Percentiles rank a stretch among this genome's conserved stretches.
Conservation (phyloP, 257 asterid genomes). For the Solanum etuberosum region DNA sequence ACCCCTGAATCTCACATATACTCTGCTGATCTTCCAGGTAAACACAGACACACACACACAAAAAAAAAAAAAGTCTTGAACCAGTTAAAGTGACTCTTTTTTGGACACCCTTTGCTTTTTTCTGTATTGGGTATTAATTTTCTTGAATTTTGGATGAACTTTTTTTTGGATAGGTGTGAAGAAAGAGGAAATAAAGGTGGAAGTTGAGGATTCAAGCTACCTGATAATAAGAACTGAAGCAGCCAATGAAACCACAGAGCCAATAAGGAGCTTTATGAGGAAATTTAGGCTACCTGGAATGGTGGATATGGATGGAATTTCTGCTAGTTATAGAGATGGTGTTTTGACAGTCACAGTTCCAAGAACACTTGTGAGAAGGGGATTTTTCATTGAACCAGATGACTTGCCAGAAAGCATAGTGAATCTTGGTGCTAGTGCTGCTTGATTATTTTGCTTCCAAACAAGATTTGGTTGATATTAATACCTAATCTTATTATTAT, state of each 20-base stretch:
- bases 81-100: not conserved
- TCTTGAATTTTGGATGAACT: not conserved
- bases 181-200: conserved; percentile 64
- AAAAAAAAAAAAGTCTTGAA: not conserved
- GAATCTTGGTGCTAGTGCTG: conserved; percentile 54
- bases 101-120: not conserved
- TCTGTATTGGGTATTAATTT: not conserved
- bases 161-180: conserved; percentile 27
- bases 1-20: conserved; percentile 64
- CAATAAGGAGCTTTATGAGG: conserved; percentile 34
- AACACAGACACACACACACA: not conserved
- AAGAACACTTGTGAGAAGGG: conserved; percentile 38
- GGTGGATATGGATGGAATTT: conserved; percentile 45
- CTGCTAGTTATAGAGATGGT: conserved; percentile 54
- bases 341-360: conserved; percentile 54
- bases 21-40: conserved; percentile 72
- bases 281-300: conserved; percentile 56
- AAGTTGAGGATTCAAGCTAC: conserved; percentile 55
- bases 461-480: not conserved
- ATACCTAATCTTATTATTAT: not conserved
- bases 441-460: conserved; percentile 14
- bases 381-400: conserved; percentile 27
- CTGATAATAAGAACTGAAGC: conserved; percentile 49
- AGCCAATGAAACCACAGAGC: conserved; percentile 8
- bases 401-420: conserved; percentile 11